Evolutionary conservation across 2,329 filamentous ascomycete species (phyloP), one percentile per base, ranked within the genome.

Genomic region (Emergomyces orientalis): DNA sequence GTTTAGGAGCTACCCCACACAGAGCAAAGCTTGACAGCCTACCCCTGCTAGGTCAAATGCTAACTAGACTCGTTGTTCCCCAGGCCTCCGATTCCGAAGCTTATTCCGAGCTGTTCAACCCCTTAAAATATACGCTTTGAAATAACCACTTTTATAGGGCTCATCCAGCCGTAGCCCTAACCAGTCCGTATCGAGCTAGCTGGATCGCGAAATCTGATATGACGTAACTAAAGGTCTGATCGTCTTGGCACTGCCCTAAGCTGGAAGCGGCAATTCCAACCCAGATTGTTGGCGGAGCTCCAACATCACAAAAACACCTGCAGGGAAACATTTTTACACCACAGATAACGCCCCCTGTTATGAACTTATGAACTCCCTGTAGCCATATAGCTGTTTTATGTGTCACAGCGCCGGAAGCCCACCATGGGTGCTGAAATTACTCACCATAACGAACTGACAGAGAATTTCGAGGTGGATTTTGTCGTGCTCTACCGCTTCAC

Each of bases 401-500:
- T 57, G 17, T 22, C 2, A 5, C 27, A 57, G 13, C 30, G n/a
- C 30, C 14, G n/a, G 32, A 37, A 34, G 60, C 34, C 27, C 22
- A 22, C 34, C 60, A 61, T 60, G 57, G 57, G 59, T 13, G 27
- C 54, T 34, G 52, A 56, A 6, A 27, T 37, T n/a, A 25, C 58
- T 59, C 43, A 56, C 34, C 49, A 45, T 32, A 43, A 56, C 49
- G 25, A 22, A 2, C n/a, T 49, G 25, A 32, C 37, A 30, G 79
- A 79, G 59, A 88, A 87, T 70, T 80, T 87, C 70, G 83, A 89
- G 61, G 90, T 96, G 64, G 92, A 97, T 79, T 97, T 91, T 81
- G 91, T 96, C 63, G 83, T 97, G 66, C 84, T 86, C 71, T 96
- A 90, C 77, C 82, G 87, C 63, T 87, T 93, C 71, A 83, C 86